A percentile compares a stretch with the other conserved stretches of the same genome.
Conservation (phyloP, 768 basidiomycete genomes). For the Atractiella rhizophila region DNA sequence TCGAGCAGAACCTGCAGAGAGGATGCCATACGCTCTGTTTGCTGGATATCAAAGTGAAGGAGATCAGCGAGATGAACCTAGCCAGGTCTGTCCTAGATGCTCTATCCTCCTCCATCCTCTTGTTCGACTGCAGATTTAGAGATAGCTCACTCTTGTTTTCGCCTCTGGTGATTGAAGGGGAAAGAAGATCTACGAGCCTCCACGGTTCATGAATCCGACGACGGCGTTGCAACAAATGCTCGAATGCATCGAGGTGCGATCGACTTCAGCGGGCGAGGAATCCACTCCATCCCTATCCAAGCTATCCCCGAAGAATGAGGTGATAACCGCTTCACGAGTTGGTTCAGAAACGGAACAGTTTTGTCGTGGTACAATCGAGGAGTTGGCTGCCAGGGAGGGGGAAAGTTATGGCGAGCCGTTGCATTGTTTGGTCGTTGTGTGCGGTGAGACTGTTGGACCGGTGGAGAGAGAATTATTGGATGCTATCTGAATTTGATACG, state of each 20-base stretch:
- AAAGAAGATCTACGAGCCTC: constrained; percentile 82
- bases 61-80: constrained; percentile 88
- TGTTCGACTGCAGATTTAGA: background rate
- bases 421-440: constrained; percentile 76
- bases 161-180: constrained; percentile 32
- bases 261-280: constrained; percentile 28
- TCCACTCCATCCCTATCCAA: constrained; percentile 45
- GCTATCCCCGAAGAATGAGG: constrained; percentile 33
- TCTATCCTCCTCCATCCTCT: background rate
- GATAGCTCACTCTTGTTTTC: background rate
- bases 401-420: constrained; percentile 60
- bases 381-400: constrained; percentile 37
- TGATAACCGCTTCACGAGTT: constrained; percentile 25
- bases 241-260: constrained; percentile 32
- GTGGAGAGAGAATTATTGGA: no score
- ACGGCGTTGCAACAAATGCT: constrained; percentile 52
- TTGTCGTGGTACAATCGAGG: constrained; percentile 55
- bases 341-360: constrained; percentile 40
- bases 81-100: no score
- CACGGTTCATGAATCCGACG: constrained; percentile 83
- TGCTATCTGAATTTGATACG: no score
- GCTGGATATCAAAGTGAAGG: constrained; percentile 93
- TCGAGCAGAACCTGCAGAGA: constrained; percentile 63
- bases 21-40: constrained; percentile 87
- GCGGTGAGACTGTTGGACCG: no score